These are phyloP conservation scores for Sapria himalayana DNA, from an alignment of 345 rosid species.

Conservation along the genomic window DNA sequence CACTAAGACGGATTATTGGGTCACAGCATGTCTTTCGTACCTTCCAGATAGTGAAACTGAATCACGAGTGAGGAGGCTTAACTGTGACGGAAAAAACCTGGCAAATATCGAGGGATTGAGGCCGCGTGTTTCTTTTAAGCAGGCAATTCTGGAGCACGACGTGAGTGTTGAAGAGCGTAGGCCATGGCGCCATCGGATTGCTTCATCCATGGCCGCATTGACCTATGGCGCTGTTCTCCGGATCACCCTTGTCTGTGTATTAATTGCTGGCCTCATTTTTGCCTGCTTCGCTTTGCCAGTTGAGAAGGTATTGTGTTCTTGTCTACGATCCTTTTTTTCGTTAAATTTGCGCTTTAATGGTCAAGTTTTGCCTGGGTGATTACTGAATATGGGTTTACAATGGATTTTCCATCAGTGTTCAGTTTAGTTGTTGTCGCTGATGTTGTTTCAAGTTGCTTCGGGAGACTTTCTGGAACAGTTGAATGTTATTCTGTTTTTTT, in stretches of 20 bases:
- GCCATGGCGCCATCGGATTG: conserved; percentile 31
- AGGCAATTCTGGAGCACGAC: conserved; percentile 16
- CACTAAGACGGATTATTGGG: too few relatives aligned
- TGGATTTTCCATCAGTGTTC: too few relatives aligned
- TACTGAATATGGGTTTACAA: too few relatives aligned
- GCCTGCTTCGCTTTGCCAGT: conserved; percentile 88
- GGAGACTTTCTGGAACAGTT: too few relatives aligned
- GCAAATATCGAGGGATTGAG: conserved; percentile 28
- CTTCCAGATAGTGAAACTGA: too few relatives aligned
- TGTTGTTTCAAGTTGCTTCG: too few relatives aligned
- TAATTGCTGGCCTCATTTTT: conserved; percentile 37
- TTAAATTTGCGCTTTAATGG: too few relatives aligned
- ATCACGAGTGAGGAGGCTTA: too few relatives aligned
- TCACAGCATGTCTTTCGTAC: too few relatives aligned
- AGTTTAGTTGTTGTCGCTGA: too few relatives aligned
- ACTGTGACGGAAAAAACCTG: conserved; percentile 73
- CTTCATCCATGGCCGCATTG: conserved; percentile 39
- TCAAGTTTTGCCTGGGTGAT: too few relatives aligned
- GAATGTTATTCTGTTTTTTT: too few relatives aligned
- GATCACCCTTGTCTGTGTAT: conserved; percentile 41
- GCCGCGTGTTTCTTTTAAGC: conserved; percentile 31
- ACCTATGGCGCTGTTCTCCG: conserved; percentile 60
- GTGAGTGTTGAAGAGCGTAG: conserved; percentile 24
- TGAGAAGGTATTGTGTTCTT: conserved; percentile 32
- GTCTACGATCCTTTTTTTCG: neutral